Conservation (phyloP, 768 basidiomycete genomes). For the Mycena filopes region DNA sequence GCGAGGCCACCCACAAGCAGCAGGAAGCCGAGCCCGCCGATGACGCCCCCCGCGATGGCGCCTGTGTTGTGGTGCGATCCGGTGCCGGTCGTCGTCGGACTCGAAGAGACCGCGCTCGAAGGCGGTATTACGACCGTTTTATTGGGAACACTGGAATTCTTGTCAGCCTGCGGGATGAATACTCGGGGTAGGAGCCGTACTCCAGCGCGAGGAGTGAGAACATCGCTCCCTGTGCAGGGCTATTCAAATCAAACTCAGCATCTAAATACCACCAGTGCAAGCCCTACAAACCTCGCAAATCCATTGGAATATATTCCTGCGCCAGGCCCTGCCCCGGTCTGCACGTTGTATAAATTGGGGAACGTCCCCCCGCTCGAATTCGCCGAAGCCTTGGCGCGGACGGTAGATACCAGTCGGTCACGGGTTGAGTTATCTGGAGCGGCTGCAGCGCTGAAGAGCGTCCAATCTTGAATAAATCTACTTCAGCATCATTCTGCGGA, state of each 20-base stretch:
- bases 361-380: slow-evolving; percentile 2
- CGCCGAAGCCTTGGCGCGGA: neutral
- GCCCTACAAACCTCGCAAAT: neutral
- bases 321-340: neutral
- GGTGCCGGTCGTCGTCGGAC: too few relatives aligned
- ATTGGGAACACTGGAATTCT: neutral
- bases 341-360: slow-evolving; percentile 6
- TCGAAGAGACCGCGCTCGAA: too few relatives aligned
- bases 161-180: neutral
- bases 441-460: slow-evolving; percentile 4
- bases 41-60: too few relatives aligned
- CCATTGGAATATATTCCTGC: neutral
- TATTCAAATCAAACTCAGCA: neutral
- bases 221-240: slow-evolving; percentile 11
- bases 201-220: neutral
- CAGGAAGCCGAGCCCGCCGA: too few relatives aligned
- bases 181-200: neutral
- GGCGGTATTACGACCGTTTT: neutral
- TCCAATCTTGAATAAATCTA: slow-evolving; percentile 6
- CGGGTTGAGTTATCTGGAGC: neutral
- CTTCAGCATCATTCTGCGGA: neutral
- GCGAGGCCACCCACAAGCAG: too few relatives aligned
- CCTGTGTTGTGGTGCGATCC: neutral
- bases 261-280: neutral
- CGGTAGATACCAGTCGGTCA: slow-evolving; percentile 7